These are phyloP conservation scores for Leishmania major DNA, from an alignment of 208 protist genomes.

Conservation along the genomic window DNA sequence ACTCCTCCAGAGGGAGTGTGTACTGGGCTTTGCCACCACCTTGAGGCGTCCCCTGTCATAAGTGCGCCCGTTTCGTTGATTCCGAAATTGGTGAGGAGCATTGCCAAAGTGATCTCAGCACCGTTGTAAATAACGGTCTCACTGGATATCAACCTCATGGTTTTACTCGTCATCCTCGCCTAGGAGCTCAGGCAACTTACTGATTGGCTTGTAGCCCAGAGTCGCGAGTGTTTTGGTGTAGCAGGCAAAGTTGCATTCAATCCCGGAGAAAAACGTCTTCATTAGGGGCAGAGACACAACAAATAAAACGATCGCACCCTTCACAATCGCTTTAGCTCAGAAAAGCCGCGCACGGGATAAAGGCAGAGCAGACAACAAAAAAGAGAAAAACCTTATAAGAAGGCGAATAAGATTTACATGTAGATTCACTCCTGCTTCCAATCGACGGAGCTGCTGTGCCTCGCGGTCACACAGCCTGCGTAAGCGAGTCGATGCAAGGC, in stretches of 20 bases:
- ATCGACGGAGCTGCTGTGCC: background rate
- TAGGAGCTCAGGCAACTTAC: background rate
- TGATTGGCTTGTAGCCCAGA: slow-evolving; percentile 14
- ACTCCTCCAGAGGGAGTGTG: background rate
- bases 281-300: background rate
- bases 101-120: slow-evolving; percentile 18
- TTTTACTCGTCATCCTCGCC: slow-evolving; percentile 4
- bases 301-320: background rate
- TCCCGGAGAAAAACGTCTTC: slow-evolving; percentile 28
- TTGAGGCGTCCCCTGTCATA: background rate
- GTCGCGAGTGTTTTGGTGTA: slow-evolving; percentile 32
- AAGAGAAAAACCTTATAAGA: background rate
- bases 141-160: slow-evolving; percentile 19
- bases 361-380: background rate
- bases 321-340: background rate
- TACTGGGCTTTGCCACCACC: background rate
- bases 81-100: slow-evolving; percentile 29
- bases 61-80: background rate
- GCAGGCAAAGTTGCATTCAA: slow-evolving; percentile 39
- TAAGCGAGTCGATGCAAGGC: too few relatives aligned
- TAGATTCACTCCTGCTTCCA: background rate
- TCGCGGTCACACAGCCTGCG: background rate
- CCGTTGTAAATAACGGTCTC: slow-evolving; percentile 12
- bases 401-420: background rate
- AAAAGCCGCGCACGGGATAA: background rate